Evolutionary conservation across 495 filamentous ascomycete genomes (phyloP).

Genomic region (Lophiotrema nucula): DNA sequence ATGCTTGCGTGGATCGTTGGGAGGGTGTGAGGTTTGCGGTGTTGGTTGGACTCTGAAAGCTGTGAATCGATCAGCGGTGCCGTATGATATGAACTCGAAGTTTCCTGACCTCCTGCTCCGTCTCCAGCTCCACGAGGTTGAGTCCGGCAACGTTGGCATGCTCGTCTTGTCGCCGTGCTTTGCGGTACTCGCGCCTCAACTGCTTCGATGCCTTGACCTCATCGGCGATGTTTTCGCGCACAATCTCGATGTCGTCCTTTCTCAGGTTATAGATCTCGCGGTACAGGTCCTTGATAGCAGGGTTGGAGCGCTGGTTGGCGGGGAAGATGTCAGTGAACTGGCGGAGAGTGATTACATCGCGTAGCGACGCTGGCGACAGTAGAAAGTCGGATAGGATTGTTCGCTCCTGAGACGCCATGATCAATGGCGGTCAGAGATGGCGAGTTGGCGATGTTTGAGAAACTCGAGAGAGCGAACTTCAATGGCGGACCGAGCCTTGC

Average conservation of each 20-base stretch:
- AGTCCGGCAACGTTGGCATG: constrained; percentile 53
- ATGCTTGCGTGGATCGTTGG: constrained; percentile 65
- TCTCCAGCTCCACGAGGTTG: constrained; percentile 54
- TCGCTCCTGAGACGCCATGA: constrained; percentile 69
- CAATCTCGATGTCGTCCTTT: constrained; percentile 63
- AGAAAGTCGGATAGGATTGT: constrained; percentile 76
- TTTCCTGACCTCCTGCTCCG: constrained; percentile 58
- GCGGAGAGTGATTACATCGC: constrained; percentile 67
- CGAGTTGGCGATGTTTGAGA: neutral
- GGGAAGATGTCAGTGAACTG: constrained; percentile 80
- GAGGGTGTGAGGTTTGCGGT: constrained; percentile 56
- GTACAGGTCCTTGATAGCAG: constrained; percentile 73
- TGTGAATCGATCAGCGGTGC: constrained; percentile 35
- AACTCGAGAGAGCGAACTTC: neutral
- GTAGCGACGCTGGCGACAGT: constrained; percentile 69
- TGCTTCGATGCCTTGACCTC: constrained; percentile 64
- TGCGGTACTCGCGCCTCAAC: constrained; percentile 61
- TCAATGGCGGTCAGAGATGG: constrained; percentile 2
- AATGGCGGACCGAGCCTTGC: too few relatives aligned
- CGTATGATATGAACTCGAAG: neutral
- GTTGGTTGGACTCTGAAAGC: constrained; percentile 58
- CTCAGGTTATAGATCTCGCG: constrained; percentile 73
- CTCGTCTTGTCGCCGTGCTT: constrained; percentile 53
- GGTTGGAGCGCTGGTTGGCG: constrained; percentile 62
- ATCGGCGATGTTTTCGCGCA: constrained; percentile 64